Base-by-base conservation (phyloP, 345 rosid genomes). In the Gynandropsis gynandra region DNA sequence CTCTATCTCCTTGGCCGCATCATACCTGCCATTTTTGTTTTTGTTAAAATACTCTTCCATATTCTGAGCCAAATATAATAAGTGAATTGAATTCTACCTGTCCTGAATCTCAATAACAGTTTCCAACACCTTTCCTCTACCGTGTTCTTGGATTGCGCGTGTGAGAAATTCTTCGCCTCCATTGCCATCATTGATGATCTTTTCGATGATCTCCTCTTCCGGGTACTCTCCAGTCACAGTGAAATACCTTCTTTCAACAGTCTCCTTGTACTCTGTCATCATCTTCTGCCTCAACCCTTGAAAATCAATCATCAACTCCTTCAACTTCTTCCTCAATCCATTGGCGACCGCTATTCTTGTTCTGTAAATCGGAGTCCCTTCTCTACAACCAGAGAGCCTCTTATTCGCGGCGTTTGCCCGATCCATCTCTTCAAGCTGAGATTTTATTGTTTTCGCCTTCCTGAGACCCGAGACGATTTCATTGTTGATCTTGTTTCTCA, bases 271-370 rank as follows among this genome's bases (percentile, higher is more conserved):
- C 83, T 92, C 97, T 0, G 83, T 75, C 90, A 88, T 85, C 88
- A 81, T 78, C 68, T 71, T 85, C 74, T 85, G 95, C 60, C 99
- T 76, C 54, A 85, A 29, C n/a, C 63, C 88, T 47, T 92, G 99
- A 56, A 92, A 87, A 42, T 87, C 94, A 95, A 92, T 79, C 98
- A 92, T 92, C 56, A 92, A 70, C 71, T 85, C 90, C 71, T 75
- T 87, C 1, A 92, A 43, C 61, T 80, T 92, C 72, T 87, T 85
- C 33, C 97, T 64, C 47, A 92, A 27, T 0, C 97, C 97, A 19
- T 81, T 83, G 12, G 93, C 83, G 32, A 87, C 95, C 0, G 95
- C 95, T 8, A 73, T 56, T 64, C 98, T 67, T 3, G 97, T 83
- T 58, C 95, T 58, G 67, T 87, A 82, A 57, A 78, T 67, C 3